Evolutionary conservation across 169 alveolate genomes (phyloP).

Genomic region (Plasmodium malariae): DNA sequence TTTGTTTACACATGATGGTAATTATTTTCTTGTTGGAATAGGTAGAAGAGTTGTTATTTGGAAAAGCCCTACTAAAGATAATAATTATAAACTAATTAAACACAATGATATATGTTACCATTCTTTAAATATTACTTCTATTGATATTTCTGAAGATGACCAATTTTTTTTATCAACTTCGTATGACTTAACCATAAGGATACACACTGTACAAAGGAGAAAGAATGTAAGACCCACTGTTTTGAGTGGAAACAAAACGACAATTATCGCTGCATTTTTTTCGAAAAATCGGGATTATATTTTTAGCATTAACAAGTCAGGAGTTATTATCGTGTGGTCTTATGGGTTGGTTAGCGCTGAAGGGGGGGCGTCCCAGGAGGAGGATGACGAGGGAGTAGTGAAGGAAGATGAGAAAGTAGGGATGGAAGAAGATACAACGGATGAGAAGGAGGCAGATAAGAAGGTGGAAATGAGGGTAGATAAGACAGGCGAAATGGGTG

Average conservation of each 20-base stretch:
- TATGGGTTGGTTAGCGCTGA: slow-evolving; percentile 7
- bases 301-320: slow-evolving; percentile 87
- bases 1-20: slow-evolving; percentile 81
- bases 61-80: slow-evolving; percentile 80
- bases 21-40: slow-evolving; percentile 78
- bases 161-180: slow-evolving; percentile 84
- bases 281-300: slow-evolving; percentile 85
- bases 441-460: slow-evolving; percentile 14
- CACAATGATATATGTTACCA: slow-evolving; percentile 87
- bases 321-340: slow-evolving; percentile 89
- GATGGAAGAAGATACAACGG: neutral
- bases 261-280: slow-evolving; percentile 88
- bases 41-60: slow-evolving; percentile 83
- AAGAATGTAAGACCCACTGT: slow-evolving; percentile 85
- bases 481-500: neutral
- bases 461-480: neutral
- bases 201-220: slow-evolving; percentile 84
- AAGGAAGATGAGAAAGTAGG: slow-evolving; percentile 2
- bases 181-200: slow-evolving; percentile 88
- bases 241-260: slow-evolving; percentile 85
- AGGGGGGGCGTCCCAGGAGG: neutral
- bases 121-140: slow-evolving; percentile 80
- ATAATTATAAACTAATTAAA: slow-evolving; percentile 81
- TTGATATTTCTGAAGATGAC: slow-evolving; percentile 87
- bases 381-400: neutral